Base-by-base conservation (phyloP, 441 rosid genomes). In the Gossypium gossypioides region DNA sequence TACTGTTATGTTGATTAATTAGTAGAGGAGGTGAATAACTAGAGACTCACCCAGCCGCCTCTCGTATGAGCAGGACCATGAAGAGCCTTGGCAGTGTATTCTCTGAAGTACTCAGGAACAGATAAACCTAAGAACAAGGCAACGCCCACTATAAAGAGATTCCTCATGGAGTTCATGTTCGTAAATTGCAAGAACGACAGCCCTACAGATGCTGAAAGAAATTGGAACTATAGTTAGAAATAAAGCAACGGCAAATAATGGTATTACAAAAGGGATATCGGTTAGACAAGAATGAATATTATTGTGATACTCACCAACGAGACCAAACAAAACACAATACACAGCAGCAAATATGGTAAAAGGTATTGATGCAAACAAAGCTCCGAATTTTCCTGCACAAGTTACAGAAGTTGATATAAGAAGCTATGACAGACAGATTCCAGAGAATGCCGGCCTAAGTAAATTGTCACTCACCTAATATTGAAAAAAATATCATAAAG, bases 141-240 rank as follows among this genome's bases (percentile, higher is more conserved):
- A 15, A 96, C 98, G 0, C 98, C 98, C 0, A 77, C 72, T 62
- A 96, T 93, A 89, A 96, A 96, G 78, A 96, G 97, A 79, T 96
- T 96, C 77, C 99, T 86, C 84, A 89, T 82, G 6, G 99, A 96
- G 87, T 93, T 96, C 99, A 93, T 96, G 87, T 96, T 96, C 69
- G 99, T 96, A 86, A 96, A 96, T 81, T 96, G 99, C 78, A 96
- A 80, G 82, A 96, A 96, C 6, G 99, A 93, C 71, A 96, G 84
- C 37, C 99, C 99, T 77, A 96, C 93, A 6, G 99, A 93, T 75
- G 97, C 98, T 93, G 87, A 75, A 59, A 74, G 12, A 12, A 80
- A 22, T 66, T 13, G 29, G 34, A 67, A 16, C 54, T 15, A 52
- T 0, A 12, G 24, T 75, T 21, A 79, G 72, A 80, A 6, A 34